Evolutionary conservation across 805 yeast genomes (phyloP), one percentile per base, ranked within the genome.

Genomic region (Saccharomycopsis lassenensis): DNA sequence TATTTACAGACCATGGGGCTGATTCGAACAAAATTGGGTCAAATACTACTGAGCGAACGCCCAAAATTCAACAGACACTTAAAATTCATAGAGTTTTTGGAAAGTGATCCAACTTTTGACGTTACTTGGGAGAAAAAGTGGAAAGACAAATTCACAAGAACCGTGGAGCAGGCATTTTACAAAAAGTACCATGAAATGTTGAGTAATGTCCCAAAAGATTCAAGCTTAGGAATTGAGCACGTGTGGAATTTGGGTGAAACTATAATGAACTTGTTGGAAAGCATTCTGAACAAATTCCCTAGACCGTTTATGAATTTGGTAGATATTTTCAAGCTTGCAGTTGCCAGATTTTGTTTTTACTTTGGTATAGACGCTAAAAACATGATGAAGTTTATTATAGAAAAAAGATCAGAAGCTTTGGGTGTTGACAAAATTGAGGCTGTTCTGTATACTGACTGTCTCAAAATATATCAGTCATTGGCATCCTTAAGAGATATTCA

Each of bases 21-120:
- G 2, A 51, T 77, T 11, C 63, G 64, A 37, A 63, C 59, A 23
- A 48, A 58, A 3, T 45, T 78, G 12, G 46, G 61, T 10, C 55
- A 58, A 19, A 50, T 74, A 3, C 67, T 61, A 49, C 61, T 57
- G 32, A 52, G 48, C 28, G 59, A 58, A 26, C 65, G 71, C 35
- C 86, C 87, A 1, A 71, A 69, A 46, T 67, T 80, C 40, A 72
- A 74, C 0, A 74, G 79, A 0, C 55, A 58, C 21, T 48, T 78
- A 27, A 48, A 54, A 18, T 59, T 74, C 12, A 56, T 76, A 29
- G 69, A 65, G 5, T 62, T 62, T 37, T 49, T 79, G 7, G 72
- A 66, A 36, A 47, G 62, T 1, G 80, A 72, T 42, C 51, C 64
- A 4, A 49, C 66, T 7, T 67, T 67, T 40, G 42, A 47, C n/a